Evolutionary conservation across 192 early-diverging fungal species (phyloP).

Genomic region (Phycomyces blakesleeanus): DNA sequence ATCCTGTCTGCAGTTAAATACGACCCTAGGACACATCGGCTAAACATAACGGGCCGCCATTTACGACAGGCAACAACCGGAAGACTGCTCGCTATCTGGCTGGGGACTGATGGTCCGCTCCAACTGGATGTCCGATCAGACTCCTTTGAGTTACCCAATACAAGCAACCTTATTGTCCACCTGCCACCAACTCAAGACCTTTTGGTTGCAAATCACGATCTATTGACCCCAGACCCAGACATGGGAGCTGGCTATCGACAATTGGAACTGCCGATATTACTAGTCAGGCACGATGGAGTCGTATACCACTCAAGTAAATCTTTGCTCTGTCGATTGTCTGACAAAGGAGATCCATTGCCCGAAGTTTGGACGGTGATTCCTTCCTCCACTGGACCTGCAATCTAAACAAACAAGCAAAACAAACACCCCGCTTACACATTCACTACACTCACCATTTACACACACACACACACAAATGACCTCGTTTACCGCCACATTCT

Average conservation of each 20-base stretch:
- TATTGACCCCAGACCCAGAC: conserved; percentile 16
- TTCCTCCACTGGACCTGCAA: conserved; percentile 1
- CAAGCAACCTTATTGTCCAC: not conserved
- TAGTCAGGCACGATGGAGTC: conserved; percentile 30
- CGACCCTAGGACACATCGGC: conserved; percentile 33
- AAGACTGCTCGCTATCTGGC: conserved; percentile 40
- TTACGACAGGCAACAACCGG: not conserved
- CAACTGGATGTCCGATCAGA: conserved; percentile 23
- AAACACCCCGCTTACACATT: no score
- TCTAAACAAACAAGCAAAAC: no score
- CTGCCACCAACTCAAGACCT: conserved; percentile 32
- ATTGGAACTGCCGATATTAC: conserved; percentile 26
- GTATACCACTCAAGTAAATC: conserved; percentile 31
- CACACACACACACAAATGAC: no score
- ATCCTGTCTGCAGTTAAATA: conserved; percentile 35
- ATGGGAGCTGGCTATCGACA: conserved; percentile 4
- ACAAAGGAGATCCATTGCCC: conserved; percentile 6
- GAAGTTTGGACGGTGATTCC: conserved; percentile 16
- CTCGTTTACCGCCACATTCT: no score
- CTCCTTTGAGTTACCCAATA: conserved; percentile 4
- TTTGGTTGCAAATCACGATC: conserved; percentile 33
- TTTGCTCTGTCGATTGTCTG: conserved; percentile 9
- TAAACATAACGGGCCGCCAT: conserved; percentile 21
- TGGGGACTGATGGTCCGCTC: conserved; percentile 46
- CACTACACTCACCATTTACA: no score